Base-by-base conservation (phyloP, 352 stramenopile species). In the Globisporangium solare region DNA sequence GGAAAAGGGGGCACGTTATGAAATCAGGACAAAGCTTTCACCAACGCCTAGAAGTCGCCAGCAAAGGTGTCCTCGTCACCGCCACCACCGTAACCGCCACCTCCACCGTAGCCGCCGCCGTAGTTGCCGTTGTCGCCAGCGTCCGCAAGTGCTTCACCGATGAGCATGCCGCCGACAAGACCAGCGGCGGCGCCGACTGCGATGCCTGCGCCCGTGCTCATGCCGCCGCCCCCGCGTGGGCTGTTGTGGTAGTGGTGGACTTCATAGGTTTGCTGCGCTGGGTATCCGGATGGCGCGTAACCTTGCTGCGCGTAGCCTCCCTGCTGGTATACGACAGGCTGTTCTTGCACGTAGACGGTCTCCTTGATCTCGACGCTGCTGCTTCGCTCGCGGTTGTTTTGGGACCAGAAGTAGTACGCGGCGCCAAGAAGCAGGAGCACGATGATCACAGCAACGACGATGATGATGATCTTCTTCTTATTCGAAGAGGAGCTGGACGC, bases 271-370 rank as follows among this genome's bases (percentile, higher is more conserved):
- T 40, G 74, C 15, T 61, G 66, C 7, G 70, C 59, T 10, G 62
- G 60, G 46, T 82, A 84, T 0, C 52, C 59, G 32, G 63, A 61
- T 37, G 69, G 71, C 2, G 66, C 68, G 42, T 77, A 78, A 5
- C 69, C 73, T 21, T 64, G 73, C 43, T 70, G 74, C 5, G 54
- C 55, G 39, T 88, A 85, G 2, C 48, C 58, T 6, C 66, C 66
- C 18, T 67, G 61, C 17, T 59, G 65, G 37, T 74, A 80, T n/a
- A 58, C 49, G 3, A 52, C 58, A 20, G 70, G 64, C 46, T 76
- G 71, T 4, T 60, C 60, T 47, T 67, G 59, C 13, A 61, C 63
- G 52, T 74, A 76, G 35, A 72, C 65, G 14, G 63, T 55, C 31
- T 79, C 66, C 43, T 71, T 63, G 56, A 35, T 10, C 27, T 56